A percentile compares a stretch with the other conserved stretches of the same genome.
These are phyloP conservation scores for Diaporthe vaccinii DNA, from an alignment of 2,329 filamentous ascomycete species.

Conservation along the genomic window DNA sequence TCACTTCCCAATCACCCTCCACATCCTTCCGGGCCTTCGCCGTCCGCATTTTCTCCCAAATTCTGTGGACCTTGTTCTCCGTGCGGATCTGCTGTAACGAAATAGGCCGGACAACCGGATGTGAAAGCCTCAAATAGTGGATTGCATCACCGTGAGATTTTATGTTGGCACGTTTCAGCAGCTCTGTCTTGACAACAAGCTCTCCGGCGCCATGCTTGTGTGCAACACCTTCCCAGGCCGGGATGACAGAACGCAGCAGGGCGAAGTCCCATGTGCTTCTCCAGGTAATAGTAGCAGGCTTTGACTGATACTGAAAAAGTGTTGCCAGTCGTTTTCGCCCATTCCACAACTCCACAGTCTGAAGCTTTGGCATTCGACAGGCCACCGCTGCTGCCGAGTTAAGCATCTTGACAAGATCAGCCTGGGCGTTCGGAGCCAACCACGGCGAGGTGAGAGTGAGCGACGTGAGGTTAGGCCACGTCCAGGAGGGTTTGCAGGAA, in stretches of 20 bases:
- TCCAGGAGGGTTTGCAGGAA: slow-evolving; percentile 43
- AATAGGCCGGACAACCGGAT: background rate
- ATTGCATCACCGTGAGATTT: slow-evolving; percentile 8
- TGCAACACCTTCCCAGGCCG: slow-evolving; percentile 49
- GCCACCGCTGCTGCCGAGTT: slow-evolving; percentile 45
- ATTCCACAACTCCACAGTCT: slow-evolving; percentile 54
- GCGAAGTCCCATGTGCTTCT: slow-evolving; percentile 49
- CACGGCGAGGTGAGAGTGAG: slow-evolving; percentile 50
- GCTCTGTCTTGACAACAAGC: slow-evolving; percentile 44
- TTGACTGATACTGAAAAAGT: slow-evolving; percentile 49
- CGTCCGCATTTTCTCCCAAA: background rate
- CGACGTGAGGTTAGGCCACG: slow-evolving; percentile 50
- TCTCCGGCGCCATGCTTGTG: slow-evolving; percentile 42
- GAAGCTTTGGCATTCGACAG: slow-evolving; percentile 49
- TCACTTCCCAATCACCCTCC: no score
- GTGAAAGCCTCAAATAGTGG: background rate
- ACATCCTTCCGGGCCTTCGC: background rate
- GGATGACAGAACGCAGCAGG: slow-evolving; percentile 42
- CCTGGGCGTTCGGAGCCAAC: slow-evolving; percentile 44
- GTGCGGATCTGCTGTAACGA: background rate
- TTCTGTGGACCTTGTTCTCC: background rate
- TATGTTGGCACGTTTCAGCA: background rate
- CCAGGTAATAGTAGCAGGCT: slow-evolving; percentile 46
- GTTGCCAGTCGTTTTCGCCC: slow-evolving; percentile 48
- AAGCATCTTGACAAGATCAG: slow-evolving; percentile 43